Base-by-base conservation (phyloP, 169 alveolate genomes). In the Fabrea salina region DNA sequence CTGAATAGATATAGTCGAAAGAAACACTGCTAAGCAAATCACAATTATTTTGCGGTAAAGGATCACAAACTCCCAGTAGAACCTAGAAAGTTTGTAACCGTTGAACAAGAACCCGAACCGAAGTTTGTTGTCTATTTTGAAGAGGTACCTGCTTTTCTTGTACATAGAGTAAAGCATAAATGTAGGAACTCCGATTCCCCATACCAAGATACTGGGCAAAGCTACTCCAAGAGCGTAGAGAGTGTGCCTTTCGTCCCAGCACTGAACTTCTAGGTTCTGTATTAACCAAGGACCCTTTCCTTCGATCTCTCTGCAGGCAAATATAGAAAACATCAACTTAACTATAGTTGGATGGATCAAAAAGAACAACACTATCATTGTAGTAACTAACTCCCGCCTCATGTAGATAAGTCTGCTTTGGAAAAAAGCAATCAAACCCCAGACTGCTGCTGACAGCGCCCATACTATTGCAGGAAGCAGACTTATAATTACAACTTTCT, bases 131-230 rank as follows among this genome's bases (percentile, higher is more conserved):
- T 82, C 37, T 25, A 70, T 16, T 4, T 30, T 75, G 22, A 74
- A 66, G 3, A 85, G 75, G 0, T 7, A 7, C 3, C 49, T 16
- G 27, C 53, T 82, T 5, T 50, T 54, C 33, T 56, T 59, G 4
- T 13, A 25, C 49, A 85, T 53, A 19, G 56, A n/a, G 2, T 30
- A 2, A 19, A 76, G 51, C 3, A 82, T 61, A 54, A 82, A 47
- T 1, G 83, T 47, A n/a, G 91, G 91, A 2, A 85, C 77, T 5
- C 91, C 91, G 2, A 81, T 8, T 27, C 79, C 88, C 89, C 91
- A 85, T 5, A 82, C 35, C 2, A 80, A 50, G 0, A 85, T 50
- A 1, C 78, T 71, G 7, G 91, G 91, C 13, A 85, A 8, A 22
- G 91, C 82, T 8, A 85, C 35, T 19, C 39, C 61, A 8, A 66